phyloP scores from a whole-genome alignment of 306 rosid genomes.

The Castanopsis chinensis region DNA sequence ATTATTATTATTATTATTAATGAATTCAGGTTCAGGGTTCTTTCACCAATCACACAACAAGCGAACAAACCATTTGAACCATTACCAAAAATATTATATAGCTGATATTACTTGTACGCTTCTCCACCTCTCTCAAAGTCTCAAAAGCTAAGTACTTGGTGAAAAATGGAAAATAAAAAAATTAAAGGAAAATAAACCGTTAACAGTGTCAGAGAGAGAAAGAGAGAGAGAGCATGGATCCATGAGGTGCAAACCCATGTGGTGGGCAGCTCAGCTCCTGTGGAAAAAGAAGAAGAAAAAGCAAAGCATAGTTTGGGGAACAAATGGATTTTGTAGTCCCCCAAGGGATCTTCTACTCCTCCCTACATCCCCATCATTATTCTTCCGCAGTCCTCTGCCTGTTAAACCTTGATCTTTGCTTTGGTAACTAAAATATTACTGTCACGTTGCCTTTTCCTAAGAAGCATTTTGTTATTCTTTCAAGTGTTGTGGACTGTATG shows the following conservation, averaged over 20 bases:
- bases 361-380: slow-evolving; percentile 72
- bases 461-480: background rate
- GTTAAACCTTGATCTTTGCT: slow-evolving; percentile 18
- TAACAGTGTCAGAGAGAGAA: slow-evolving; percentile 34
- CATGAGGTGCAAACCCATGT: slow-evolving; percentile 62
- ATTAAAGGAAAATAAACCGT: slow-evolving; percentile 32
- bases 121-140: slow-evolving; percentile 1
- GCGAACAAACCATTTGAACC: too few relatives aligned
- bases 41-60: too few relatives aligned
- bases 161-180: background rate
- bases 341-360: slow-evolving; percentile 86
- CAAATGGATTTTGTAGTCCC: slow-evolving; percentile 87
- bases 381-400: slow-evolving; percentile 38
- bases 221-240: slow-evolving; percentile 7
- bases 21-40: too few relatives aligned
- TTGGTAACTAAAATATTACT: slow-evolving; percentile 27
- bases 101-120: background rate
- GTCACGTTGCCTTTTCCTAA: slow-evolving; percentile 2
- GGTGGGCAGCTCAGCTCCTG: slow-evolving; percentile 66
- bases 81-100: too few relatives aligned
- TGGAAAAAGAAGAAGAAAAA: slow-evolving; percentile 29
- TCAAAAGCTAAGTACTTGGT: slow-evolving; percentile 16
- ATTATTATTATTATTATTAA: too few relatives aligned
- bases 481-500: background rate
- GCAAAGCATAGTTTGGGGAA: slow-evolving; percentile 57